A percentile compares a stretch with the other conserved stretches of the same genome.
Evolutionary conservation across 371 early-diverging fungal species (phyloP).

Genomic region (Apophysomyces elegans): DNA sequence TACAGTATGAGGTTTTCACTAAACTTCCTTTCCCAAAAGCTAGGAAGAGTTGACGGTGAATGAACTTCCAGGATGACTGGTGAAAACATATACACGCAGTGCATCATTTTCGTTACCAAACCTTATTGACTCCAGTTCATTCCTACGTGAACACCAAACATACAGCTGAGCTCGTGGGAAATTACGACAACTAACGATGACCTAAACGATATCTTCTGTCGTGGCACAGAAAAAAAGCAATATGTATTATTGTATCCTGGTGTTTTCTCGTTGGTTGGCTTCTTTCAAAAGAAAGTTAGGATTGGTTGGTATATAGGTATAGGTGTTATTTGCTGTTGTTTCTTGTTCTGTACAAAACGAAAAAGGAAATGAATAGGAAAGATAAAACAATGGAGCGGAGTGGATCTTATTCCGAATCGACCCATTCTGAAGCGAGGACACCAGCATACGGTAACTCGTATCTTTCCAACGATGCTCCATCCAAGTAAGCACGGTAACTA

Average conservation of each 20-base stretch:
- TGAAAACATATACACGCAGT: no score
- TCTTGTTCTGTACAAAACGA: background rate
- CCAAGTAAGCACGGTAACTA: constrained; percentile 68
- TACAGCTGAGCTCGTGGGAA: constrained; percentile 8
- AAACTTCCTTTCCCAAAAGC: no score
- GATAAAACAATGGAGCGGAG: background rate
- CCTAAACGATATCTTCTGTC: background rate
- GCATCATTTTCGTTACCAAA: no score
- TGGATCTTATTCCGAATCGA: constrained; percentile 59
- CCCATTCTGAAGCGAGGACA: constrained; percentile 62
- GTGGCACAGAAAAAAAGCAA: constrained; percentile 6
- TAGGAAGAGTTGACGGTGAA: no score
- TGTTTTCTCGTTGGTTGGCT: no score
- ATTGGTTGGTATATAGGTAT: constrained; percentile 4
- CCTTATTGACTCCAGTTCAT: no score
- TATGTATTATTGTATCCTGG: constrained; percentile 4
- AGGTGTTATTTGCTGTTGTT: background rate
- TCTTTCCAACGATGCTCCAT: constrained; percentile 64
- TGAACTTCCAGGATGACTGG: no score
- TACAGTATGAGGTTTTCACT: no score
- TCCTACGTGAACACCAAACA: background rate
- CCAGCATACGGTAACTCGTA: constrained; percentile 67
- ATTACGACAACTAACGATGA: background rate
- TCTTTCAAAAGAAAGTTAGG: background rate
- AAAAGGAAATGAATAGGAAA: no score